Percentiles rank a stretch among this genome's conserved stretches.
Evolutionary conservation across 192 early-diverging fungal genomes (phyloP).

Genomic region (Coemansia sp.): DNA sequence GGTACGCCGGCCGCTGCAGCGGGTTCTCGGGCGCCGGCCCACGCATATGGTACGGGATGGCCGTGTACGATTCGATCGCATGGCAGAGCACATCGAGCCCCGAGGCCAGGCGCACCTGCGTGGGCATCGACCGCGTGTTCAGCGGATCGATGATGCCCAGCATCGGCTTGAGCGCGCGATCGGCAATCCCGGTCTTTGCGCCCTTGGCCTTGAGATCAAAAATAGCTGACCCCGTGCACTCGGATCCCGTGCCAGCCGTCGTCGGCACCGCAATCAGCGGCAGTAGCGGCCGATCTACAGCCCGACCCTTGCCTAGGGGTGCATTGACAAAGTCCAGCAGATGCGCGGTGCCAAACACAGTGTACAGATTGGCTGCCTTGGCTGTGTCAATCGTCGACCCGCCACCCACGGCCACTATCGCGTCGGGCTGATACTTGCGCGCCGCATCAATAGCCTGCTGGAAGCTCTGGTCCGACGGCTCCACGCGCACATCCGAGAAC

Average conservation of each 20-base stretch:
- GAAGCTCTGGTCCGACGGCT: constrained; percentile 81
- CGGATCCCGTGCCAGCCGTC: constrained; percentile 74
- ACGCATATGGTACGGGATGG: constrained; percentile 76
- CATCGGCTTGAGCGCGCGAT: constrained; percentile 75
- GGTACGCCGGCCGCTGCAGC: constrained; percentile 80
- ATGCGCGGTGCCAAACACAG: constrained; percentile 73
- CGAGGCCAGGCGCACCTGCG: constrained; percentile 76
- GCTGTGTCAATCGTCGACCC: constrained; percentile 89
- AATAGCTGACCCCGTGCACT: constrained; percentile 91
- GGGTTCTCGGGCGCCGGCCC: constrained; percentile 77
- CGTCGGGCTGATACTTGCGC: constrained; percentile 68
- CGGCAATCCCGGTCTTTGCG: constrained; percentile 88
- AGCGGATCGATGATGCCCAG: constrained; percentile 85
- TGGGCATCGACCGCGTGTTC: constrained; percentile 83
- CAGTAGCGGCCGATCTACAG: constrained; percentile 66
- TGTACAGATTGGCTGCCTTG: constrained; percentile 88
- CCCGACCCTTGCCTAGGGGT: constrained; percentile 80
- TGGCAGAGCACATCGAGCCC: constrained; percentile 91
- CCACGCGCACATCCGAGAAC: constrained; percentile 74
- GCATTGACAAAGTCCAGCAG: constrained; percentile 91
- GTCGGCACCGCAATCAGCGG: constrained; percentile 76
- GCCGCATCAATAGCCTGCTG: constrained; percentile 78
- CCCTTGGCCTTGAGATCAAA: constrained; percentile 80
- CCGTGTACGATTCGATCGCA: constrained; percentile 88
- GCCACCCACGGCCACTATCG: constrained; percentile 87